These are phyloP conservation scores for Pistacia vera DNA, from an alignment of 345 rosid genomes.

Conservation along the genomic window DNA sequence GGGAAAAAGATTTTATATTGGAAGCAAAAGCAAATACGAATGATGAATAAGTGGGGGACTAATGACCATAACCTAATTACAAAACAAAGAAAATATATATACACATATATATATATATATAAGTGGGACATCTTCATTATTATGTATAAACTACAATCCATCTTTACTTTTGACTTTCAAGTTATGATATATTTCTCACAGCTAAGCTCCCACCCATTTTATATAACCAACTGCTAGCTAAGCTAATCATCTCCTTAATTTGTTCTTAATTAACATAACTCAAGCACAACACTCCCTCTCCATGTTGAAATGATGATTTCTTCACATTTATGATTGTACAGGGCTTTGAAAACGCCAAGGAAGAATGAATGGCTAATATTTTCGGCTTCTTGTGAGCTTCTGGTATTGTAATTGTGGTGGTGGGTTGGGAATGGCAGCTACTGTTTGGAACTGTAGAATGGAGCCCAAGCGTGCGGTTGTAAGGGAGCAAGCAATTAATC, in stretches of 20 bases:
- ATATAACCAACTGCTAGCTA: neutral
- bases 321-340: neutral
- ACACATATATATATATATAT: no score
- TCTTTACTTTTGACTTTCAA: slow-evolving; percentile 1
- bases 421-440: neutral
- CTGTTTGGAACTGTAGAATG: neutral
- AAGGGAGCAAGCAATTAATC: neutral
- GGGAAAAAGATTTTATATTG: neutral
- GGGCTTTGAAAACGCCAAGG: neutral
- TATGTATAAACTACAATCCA: neutral
- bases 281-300: neutral
- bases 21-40: slow-evolving; percentile 5
- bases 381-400: no score
- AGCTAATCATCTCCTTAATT: neutral
- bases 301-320: neutral
- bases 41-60: slow-evolving; percentile 13
- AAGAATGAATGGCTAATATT: neutral
- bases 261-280: no score
- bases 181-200: neutral
- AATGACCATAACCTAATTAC: neutral
- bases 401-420: no score
- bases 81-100: neutral
- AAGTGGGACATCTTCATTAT: slow-evolving; percentile 8
- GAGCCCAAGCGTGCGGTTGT: neutral
- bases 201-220: neutral